Conservation (phyloP, 2,329 filamentous ascomycete genomes). For the Bipolaris bicolor region DNA sequence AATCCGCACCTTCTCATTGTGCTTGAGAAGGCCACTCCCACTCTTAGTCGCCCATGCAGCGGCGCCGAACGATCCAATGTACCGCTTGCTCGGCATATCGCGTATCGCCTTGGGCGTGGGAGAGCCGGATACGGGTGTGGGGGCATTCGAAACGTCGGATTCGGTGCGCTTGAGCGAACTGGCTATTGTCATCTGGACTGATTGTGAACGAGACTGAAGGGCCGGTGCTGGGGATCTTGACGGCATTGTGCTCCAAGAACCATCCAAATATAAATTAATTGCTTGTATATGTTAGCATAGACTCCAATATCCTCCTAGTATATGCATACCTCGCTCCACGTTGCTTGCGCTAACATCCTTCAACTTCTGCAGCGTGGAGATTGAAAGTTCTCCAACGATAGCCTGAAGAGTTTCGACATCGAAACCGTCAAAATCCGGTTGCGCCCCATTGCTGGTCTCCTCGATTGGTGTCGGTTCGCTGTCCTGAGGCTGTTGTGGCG, state of each 20-base stretch:
- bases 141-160: slow-evolving; percentile 30
- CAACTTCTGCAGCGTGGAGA: slow-evolving; percentile 55
- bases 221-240: slow-evolving; percentile 18
- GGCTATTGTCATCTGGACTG: slow-evolving; percentile 33
- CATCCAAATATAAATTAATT: slow-evolving; percentile 69
- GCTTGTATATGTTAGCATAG: slow-evolving; percentile 47
- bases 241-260: slow-evolving; percentile 60
- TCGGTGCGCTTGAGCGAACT: slow-evolving; percentile 34
- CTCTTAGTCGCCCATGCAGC: slow-evolving; percentile 92
- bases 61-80: slow-evolving; percentile 90
- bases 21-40: slow-evolving; percentile 74
- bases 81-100: slow-evolving; percentile 66
- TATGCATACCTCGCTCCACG: slow-evolving; percentile 57
- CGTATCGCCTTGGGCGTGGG: slow-evolving; percentile 32
- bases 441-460: slow-evolving; percentile 16
- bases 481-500: slow-evolving; percentile 27
- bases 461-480: slow-evolving; percentile 5
- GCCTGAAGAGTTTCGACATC: slow-evolving; percentile 62
- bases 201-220: slow-evolving; percentile 24
- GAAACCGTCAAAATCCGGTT: slow-evolving; percentile 50
- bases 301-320: background rate
- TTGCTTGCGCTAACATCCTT: slow-evolving; percentile 59
- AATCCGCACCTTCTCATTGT: slow-evolving; percentile 83
- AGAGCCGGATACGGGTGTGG: slow-evolving; percentile 30
- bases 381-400: slow-evolving; percentile 63